These are phyloP conservation scores for Zygotorulaspora mrakii DNA, from an alignment of 1,139 yeast genomes.

Conservation along the genomic window DNA sequence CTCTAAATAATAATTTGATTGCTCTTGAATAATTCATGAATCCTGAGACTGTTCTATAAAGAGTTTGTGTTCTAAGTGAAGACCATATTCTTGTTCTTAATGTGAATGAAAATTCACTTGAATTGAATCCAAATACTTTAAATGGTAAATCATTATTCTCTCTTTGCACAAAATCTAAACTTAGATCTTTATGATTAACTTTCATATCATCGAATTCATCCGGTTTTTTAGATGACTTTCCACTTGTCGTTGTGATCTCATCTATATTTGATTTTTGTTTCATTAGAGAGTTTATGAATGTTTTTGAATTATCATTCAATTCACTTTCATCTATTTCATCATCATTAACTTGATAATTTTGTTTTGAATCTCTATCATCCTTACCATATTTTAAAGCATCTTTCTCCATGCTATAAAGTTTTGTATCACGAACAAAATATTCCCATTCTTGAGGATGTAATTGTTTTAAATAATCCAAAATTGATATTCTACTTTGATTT, in stretches of 20 bases:
- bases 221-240: constrained; percentile 15
- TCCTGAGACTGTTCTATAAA: constrained; percentile 74
- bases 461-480: constrained; percentile 69
- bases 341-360: no score
- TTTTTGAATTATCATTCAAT: constrained; percentile 11
- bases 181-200: constrained; percentile 28
- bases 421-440: constrained; percentile 64
- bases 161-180: constrained; percentile 34
- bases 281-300: constrained; percentile 17
- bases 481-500: constrained; percentile 55
- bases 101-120: constrained; percentile 56
- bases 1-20: constrained; percentile 56
- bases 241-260: constrained; percentile 8
- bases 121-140: constrained; percentile 67
- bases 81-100: constrained; percentile 80
- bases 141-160: constrained; percentile 59
- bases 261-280: constrained; percentile 8
- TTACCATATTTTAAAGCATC: constrained; percentile 23
- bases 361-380: not conserved
- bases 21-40: constrained; percentile 70
- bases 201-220: constrained; percentile 5
- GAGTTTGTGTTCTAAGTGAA: constrained; percentile 70
- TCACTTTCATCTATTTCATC: not conserved
- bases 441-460: constrained; percentile 74
- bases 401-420: constrained; percentile 39